Percentiles rank a stretch among this genome's conserved stretches.
phyloP scores from a whole-genome alignment of 2,329 filamentous ascomycete genomes.

The Niveomyces coronatus region DNA sequence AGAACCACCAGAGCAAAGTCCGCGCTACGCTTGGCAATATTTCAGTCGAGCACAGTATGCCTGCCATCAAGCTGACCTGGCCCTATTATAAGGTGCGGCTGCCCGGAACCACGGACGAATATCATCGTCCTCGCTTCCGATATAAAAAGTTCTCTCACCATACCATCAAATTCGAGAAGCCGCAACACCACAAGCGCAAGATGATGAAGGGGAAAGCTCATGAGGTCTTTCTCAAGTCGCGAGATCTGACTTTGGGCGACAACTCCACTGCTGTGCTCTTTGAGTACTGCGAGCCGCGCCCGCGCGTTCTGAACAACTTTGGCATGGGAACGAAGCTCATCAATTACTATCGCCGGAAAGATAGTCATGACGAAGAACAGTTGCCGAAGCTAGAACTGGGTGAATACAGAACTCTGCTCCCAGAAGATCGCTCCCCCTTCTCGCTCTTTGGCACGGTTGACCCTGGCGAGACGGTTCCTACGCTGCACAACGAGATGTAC shows the following conservation, averaged over 20 bases:
- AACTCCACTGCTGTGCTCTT: slow-evolving; percentile 82
- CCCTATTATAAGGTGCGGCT: slow-evolving; percentile 92
- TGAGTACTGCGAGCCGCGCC: slow-evolving; percentile 92
- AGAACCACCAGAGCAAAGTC: slow-evolving; percentile 94
- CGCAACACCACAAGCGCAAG: slow-evolving; percentile 68
- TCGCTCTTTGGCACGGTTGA: slow-evolving; percentile 90
- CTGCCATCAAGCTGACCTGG: slow-evolving; percentile 83
- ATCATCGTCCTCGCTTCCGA: slow-evolving; percentile 70
- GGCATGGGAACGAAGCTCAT: slow-evolving; percentile 95
- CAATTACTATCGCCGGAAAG: slow-evolving; percentile 90
- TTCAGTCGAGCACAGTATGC: slow-evolving; percentile 88
- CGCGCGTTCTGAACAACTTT: slow-evolving; percentile 86
- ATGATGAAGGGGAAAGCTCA: slow-evolving; percentile 70
- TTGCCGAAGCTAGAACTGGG: slow-evolving; percentile 77
- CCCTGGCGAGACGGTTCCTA: slow-evolving; percentile 79
- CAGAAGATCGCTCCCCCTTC: slow-evolving; percentile 93
- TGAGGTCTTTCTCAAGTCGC: slow-evolving; percentile 68
- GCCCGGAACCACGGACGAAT: slow-evolving; percentile 62
- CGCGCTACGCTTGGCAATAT: slow-evolving; percentile 84
- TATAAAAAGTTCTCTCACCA: slow-evolving; percentile 59
- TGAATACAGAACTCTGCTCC: slow-evolving; percentile 77
- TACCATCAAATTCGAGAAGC: slow-evolving; percentile 60
- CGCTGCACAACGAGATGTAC: slow-evolving; percentile 92
- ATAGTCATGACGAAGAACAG: slow-evolving; percentile 58
- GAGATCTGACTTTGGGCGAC: slow-evolving; percentile 76